These are phyloP conservation scores for Talaromyces verruculosus DNA, from an alignment of 2,329 filamentous ascomycete species.

Conservation along the genomic window DNA sequence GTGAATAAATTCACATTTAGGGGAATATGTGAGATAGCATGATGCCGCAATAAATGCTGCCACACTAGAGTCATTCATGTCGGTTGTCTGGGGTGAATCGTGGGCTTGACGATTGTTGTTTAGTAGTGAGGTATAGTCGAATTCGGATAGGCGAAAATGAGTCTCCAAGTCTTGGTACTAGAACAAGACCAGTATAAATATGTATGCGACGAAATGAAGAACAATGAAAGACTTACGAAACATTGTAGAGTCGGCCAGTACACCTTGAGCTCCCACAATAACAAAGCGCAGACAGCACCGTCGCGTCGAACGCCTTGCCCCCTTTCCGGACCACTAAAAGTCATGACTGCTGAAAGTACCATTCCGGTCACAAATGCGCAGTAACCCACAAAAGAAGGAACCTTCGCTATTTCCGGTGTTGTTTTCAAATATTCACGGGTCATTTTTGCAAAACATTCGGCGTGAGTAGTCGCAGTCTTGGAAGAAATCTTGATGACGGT, in stretches of 20 bases:
- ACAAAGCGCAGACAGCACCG: conserved; percentile 13
- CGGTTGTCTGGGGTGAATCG: not conserved
- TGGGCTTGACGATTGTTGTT: not conserved
- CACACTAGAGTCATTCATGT: not conserved
- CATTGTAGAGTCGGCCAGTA: conserved; percentile 12
- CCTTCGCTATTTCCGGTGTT: conserved; percentile 7
- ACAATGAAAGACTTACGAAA: conserved; percentile 1
- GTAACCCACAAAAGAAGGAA: conserved; percentile 12
- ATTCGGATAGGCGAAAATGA: not conserved
- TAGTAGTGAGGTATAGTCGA: not conserved
- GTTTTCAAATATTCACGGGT: not conserved
- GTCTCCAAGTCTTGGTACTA: not conserved
- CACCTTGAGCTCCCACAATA: conserved; percentile 14
- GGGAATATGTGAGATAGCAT: not conserved
- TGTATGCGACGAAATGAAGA: not conserved
- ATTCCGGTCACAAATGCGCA: conserved; percentile 14
- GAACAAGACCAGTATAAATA: not conserved
- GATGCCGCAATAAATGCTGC: not conserved
- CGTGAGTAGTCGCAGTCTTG: not conserved
- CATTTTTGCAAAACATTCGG: not conserved
- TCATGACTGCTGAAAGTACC: conserved; percentile 14
- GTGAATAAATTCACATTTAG: not conserved
- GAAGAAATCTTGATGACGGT: not conserved
- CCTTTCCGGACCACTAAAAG: not conserved
- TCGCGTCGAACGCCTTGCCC: conserved; percentile 12